phyloP scores from a whole-genome alignment of 2,329 filamentous ascomycete species.

The Aurifilum marmelostoma region DNA sequence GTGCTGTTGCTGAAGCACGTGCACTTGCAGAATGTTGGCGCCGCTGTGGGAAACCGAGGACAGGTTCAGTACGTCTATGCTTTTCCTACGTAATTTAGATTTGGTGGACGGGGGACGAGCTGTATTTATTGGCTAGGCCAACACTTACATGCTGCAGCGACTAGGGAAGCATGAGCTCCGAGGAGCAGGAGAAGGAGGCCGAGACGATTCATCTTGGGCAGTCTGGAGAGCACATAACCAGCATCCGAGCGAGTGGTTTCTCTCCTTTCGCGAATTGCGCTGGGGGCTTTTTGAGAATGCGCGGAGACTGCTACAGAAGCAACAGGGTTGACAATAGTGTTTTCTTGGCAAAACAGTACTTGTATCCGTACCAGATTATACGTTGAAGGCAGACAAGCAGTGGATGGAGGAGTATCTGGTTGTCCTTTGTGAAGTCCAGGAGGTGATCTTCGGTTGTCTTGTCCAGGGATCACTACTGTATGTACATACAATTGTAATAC shows the following conservation, averaged over 20 bases:
- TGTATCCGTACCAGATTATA: background rate
- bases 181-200: conserved; percentile 37
- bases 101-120: background rate
- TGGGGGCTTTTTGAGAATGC: background rate
- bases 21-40: conserved; percentile 70
- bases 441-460: background rate
- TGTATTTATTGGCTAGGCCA: background rate
- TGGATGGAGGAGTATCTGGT: background rate
- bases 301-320: background rate
- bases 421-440: background rate
- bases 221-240: background rate
- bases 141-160: conserved; percentile 47
- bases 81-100: background rate
- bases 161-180: conserved; percentile 37
- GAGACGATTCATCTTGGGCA: conserved; percentile 34
- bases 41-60: conserved; percentile 44
- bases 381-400: background rate
- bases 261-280: conserved; percentile 10
- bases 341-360: background rate
- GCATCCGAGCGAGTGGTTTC: background rate
- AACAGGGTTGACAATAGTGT: too few species aligned
- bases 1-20: conserved; percentile 72
- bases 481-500: background rate
- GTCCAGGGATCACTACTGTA: conserved; percentile 3
- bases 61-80: background rate